Percentiles rank a stretch among this genome's conserved stretches.
phyloP scores from a whole-genome alignment of 176 grass and related monocot species.

The Echinochloa phyllopogon region DNA sequence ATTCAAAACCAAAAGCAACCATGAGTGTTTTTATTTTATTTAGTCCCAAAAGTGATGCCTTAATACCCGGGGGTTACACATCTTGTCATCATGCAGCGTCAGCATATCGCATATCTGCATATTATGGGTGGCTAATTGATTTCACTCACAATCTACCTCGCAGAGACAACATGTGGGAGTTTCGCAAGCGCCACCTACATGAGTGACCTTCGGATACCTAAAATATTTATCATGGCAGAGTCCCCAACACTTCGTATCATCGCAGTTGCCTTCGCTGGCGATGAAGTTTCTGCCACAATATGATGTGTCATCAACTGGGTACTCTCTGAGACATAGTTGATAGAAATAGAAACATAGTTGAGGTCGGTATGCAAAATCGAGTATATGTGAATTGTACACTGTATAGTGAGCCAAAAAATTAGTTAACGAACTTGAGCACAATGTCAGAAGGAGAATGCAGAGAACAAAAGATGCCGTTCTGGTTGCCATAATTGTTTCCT shows the following conservation, averaged over 20 bases:
- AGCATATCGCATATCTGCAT: neutral
- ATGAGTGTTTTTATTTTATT: neutral
- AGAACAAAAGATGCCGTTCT: neutral
- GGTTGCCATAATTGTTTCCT: neutral
- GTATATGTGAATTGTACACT: neutral
- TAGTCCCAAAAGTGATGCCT: too few relatives aligned
- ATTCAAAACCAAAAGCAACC: neutral
- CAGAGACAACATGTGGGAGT: neutral
- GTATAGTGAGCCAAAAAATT: neutral
- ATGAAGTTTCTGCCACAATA: conserved; percentile 4
- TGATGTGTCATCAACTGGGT: neutral
- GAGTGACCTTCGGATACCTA: neutral
- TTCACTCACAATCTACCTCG: conserved; percentile 9
- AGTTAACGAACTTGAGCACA: conserved; percentile 5
- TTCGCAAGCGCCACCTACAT: neutral
- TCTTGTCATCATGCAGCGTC: neutral
- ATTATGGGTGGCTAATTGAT: neutral
- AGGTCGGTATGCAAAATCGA: neutral
- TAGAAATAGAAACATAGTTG: neutral
- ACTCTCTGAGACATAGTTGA: too few relatives aligned
- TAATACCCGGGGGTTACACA: neutral
- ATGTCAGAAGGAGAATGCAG: neutral
- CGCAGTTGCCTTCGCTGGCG: neutral
- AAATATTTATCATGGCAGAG: neutral
- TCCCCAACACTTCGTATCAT: neutral